Base-by-base conservation (phyloP, 805 yeast genomes). In the Pichia kluyveri region DNA sequence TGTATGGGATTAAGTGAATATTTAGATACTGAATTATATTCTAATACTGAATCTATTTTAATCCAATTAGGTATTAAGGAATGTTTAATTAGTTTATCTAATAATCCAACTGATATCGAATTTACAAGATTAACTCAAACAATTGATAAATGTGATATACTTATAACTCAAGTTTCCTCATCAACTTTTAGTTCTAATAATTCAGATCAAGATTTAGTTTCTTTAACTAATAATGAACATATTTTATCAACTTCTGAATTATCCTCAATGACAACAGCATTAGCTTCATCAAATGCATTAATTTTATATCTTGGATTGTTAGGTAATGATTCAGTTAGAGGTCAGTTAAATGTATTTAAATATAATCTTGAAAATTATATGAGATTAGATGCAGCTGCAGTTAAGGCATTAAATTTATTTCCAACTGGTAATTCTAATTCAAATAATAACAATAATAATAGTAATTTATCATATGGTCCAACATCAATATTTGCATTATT, bases 11-110 rank as follows among this genome's bases (percentile, higher is more conserved):
- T 89, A 44, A 67, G 83, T 17, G 95, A 90, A 60, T 84, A 91
- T 54, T 76, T 76, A 10, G 99, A 93, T 62, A 89, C 87, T 59
- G 98, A 91, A 43, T 72, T 88, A 10, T 89, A 77, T 56, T 82
- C 96, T 1, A 91, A 90, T 60, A 65, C 91, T 52, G 98, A 93
- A 62, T 82, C 95, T 42, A 72, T 89, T 44, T 64, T 90, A 50
- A 83, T 93, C 55, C 99, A 93, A 63, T 69, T 89, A 36, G 96
- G 96, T 19, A 87, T 89, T 8, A 86, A 84, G 57, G 99, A 93
- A 61, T 82, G 88, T 39, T 61, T 93, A 15, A 57, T 91, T 7
- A 82, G 83, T 12, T 45, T 55, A 12, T 66, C 69, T 5, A 43
- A 47, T 11, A 56, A 53, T 3, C 40, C 51, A 19, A 42, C 45